Percentiles rank a stretch among this genome's conserved stretches.
Conservation (phyloP, 1,284 basidiomycete species). For the Taiwanofungus camphoratus region DNA sequence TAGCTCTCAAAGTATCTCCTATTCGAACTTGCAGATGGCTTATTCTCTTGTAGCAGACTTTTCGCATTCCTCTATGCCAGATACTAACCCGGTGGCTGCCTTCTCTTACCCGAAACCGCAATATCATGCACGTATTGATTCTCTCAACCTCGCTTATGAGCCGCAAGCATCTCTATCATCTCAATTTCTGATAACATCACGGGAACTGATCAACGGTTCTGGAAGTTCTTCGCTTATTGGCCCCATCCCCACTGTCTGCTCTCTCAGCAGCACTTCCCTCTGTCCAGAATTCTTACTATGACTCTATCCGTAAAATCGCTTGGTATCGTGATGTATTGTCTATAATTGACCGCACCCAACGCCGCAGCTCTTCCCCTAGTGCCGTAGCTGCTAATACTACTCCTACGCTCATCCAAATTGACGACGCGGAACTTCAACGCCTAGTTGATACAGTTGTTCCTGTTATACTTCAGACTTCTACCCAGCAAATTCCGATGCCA, state of each 20-base stretch:
- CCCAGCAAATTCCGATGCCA: slow-evolving; percentile 32
- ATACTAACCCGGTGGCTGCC: too few relatives aligned
- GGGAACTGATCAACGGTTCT: slow-evolving; percentile 1
- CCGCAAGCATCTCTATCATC: background rate
- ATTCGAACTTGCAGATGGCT: too few relatives aligned
- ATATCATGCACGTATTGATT: background rate
- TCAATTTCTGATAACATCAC: background rate
- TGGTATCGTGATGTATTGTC: slow-evolving; percentile 78
- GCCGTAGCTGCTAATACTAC: slow-evolving; percentile 30
- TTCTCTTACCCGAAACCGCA: too few relatives aligned
- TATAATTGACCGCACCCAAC: slow-evolving; percentile 57
- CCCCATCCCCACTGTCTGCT: slow-evolving; percentile 50
- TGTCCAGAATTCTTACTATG: slow-evolving; percentile 45
- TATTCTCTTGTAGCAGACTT: too few relatives aligned
- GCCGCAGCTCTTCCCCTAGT: slow-evolving; percentile 34
- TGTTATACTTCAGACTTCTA: slow-evolving; percentile 42
- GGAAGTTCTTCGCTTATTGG: slow-evolving; percentile 46
- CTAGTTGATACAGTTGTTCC: slow-evolving; percentile 63
- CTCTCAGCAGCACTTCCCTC: slow-evolving; percentile 40
- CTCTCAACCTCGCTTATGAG: too few relatives aligned
- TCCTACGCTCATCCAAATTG: slow-evolving; percentile 44
- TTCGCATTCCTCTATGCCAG: too few relatives aligned
- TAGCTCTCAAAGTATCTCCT: too few relatives aligned
- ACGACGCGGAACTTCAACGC: slow-evolving; percentile 52
- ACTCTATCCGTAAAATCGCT: slow-evolving; percentile 51